Conservation (phyloP, 176 grass and related monocot genomes). For the Aegilops umbellulata region DNA sequence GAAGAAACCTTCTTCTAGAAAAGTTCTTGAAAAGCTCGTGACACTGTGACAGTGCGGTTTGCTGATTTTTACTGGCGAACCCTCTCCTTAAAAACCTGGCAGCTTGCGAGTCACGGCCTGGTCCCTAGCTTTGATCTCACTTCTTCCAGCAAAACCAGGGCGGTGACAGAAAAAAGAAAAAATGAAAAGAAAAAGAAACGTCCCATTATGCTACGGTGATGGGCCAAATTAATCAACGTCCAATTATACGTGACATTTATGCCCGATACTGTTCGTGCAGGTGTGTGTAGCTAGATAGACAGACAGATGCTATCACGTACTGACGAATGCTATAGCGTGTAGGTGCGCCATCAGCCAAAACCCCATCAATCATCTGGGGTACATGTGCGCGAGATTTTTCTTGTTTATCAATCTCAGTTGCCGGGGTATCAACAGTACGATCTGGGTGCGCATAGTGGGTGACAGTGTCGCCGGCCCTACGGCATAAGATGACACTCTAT, state of each 20-base stretch:
- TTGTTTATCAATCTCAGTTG: not conserved
- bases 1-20: no score
- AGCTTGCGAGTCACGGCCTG: not conserved
- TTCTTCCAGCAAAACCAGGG: not conserved
- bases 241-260: slow-evolving; percentile 13
- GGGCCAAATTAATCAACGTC: not conserved
- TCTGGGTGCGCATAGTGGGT: not conserved
- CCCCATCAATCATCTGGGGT: not conserved
- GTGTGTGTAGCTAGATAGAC: not conserved
- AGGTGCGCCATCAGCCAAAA: not conserved
- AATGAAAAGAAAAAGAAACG: not conserved
- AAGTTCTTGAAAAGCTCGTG: not conserved
- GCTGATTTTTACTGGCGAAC: not conserved
- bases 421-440: not conserved
- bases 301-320: not conserved
- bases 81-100: not conserved
- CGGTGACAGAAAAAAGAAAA: not conserved
- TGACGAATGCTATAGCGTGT: not conserved
- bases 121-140: not conserved
- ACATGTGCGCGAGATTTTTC: not conserved
- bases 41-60: no score
- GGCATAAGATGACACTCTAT: not conserved
- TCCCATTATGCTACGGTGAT: not conserved
- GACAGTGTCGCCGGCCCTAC: not conserved
- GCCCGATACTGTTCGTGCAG: not conserved